Conservation (phyloP, 192 early-diverging fungal species). For the Backusella liffmaniae region DNA sequence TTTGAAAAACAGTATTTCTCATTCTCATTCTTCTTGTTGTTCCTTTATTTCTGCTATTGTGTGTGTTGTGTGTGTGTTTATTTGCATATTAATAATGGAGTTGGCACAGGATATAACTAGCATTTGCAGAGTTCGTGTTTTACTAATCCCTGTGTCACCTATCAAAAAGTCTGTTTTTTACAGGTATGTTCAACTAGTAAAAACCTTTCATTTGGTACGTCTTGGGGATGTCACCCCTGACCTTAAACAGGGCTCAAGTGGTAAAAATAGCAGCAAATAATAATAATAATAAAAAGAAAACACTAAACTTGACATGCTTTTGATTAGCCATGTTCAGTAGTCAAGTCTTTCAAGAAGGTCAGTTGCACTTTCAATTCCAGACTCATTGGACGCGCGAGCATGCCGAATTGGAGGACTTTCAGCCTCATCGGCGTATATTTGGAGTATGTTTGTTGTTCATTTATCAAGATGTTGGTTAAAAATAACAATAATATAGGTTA, state of each 20-base stretch:
- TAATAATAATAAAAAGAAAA: background rate
- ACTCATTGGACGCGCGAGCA: conserved; percentile 68
- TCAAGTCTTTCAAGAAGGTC: conserved; percentile 61
- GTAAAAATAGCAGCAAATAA: conserved; percentile 12
- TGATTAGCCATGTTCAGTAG: conserved; percentile 55
- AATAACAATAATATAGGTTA: conserved; percentile 47
- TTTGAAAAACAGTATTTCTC: background rate
- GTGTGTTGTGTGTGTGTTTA: background rate
- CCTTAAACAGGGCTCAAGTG: conserved; percentile 39
- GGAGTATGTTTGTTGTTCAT: conserved; percentile 46
- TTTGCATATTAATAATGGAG: conserved; percentile 17
- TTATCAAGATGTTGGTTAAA: background rate
- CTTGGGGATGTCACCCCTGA: conserved; percentile 71
- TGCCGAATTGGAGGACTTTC: conserved; percentile 73
- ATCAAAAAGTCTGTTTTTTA: conserved; percentile 63
- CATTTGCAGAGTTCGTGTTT: conserved; percentile 56
- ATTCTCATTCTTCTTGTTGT: background rate
- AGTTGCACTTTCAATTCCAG: conserved; percentile 69
- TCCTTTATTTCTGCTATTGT: background rate
- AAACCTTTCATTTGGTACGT: conserved; percentile 61
- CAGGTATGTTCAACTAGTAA: conserved; percentile 64
- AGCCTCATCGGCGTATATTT: conserved; percentile 70
- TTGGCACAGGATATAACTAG: conserved; percentile 48
- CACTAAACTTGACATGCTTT: background rate
- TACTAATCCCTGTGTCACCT: conserved; percentile 71